phyloP scores from a whole-genome alignment of 140 eudicot species.

The Artemisia princeps region DNA sequence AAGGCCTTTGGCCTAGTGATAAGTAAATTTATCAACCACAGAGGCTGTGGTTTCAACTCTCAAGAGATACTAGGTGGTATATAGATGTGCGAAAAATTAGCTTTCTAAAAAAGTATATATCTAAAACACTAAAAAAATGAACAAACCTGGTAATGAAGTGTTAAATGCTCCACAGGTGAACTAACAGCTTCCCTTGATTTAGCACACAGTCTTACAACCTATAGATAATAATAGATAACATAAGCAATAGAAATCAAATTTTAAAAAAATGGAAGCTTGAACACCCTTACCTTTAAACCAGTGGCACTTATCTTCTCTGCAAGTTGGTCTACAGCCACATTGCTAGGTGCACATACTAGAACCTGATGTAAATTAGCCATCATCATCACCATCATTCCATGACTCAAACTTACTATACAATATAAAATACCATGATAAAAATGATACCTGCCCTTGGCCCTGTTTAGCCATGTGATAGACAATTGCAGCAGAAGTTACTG shows the following conservation, averaged over 20 bases:
- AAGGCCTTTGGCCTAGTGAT: too few relatives aligned
- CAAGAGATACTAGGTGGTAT: too few relatives aligned
- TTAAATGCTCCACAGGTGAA: constrained; percentile 96
- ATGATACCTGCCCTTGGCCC: constrained; percentile 57
- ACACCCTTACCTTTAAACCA: constrained; percentile 71
- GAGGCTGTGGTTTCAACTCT: too few relatives aligned
- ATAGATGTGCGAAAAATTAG: too few relatives aligned
- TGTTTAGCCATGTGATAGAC: constrained; percentile 98
- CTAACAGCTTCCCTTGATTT: constrained; percentile 99
- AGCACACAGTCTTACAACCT: constrained; percentile 99
- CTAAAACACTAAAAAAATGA: neutral
- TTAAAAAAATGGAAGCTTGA: neutral
- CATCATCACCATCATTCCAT: constrained; percentile 13
- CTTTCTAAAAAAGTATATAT: too few relatives aligned
- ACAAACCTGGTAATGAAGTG: constrained; percentile 96
- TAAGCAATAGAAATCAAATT: neutral
- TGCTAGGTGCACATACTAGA: constrained; percentile 39
- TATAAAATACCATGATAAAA: neutral
- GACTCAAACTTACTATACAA: neutral
- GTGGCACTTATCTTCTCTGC: constrained; percentile 99
- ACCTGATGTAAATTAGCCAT: constrained; percentile 43
- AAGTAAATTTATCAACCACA: too few relatives aligned
- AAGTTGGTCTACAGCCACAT: constrained; percentile 96
- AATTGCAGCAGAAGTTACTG: constrained; percentile 92
- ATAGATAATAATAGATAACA: constrained; percentile 3